Base-by-base conservation (phyloP, 1,284 basidiomycete genomes). In the Malassezia furfur region DNA sequence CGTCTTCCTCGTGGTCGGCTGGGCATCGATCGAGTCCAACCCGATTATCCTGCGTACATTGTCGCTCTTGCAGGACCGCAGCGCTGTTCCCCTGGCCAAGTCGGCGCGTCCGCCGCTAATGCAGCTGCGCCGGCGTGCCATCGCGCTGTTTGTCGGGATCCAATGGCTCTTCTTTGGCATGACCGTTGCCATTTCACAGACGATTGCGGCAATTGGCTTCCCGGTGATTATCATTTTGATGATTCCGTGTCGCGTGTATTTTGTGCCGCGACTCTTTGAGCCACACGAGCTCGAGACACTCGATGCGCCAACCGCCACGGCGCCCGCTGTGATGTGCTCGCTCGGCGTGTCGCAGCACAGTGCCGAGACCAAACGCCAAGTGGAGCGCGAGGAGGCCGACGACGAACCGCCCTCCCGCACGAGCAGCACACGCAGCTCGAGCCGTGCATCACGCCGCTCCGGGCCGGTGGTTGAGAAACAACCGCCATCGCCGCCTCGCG, bases 111-210 rank as follows among this genome's bases (percentile, higher is more conserved):
- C 48, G 30, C 86, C 88, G 0, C 80, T 94, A 3, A 80, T 80
- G 32, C 79, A 78, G 63, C 84, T 96, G 25, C 82, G 86, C 50
- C 85, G 83, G 68, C 84, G 82, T 0, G 81, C 85, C 38, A 84
- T 94, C 52, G 65, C 84, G n/a, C 75, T 88, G 7, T 96, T 90
- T 72, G 78, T 89, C 1, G 76, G 78, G 5, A 80, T 94, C 34
- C 88, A 96, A 75, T 81, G 94, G 50, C 62, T 86, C 6, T 88
- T 86, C 11, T 96, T 96, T 64, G 90, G 85, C 0, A 84, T 85
- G 6, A 91, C 90, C 0, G 89, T 94, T 72, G 87, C 87, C 0
- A 85, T 96, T 64, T 90, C 88, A 0, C 90, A 94, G 74, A 96
- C 90, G 0, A 85, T 88, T 49, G 69, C 75, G 34, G 61, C 63